phyloP scores from a whole-genome alignment of 2,329 filamentous ascomycete genomes.

The Penicillium olsonii region DNA sequence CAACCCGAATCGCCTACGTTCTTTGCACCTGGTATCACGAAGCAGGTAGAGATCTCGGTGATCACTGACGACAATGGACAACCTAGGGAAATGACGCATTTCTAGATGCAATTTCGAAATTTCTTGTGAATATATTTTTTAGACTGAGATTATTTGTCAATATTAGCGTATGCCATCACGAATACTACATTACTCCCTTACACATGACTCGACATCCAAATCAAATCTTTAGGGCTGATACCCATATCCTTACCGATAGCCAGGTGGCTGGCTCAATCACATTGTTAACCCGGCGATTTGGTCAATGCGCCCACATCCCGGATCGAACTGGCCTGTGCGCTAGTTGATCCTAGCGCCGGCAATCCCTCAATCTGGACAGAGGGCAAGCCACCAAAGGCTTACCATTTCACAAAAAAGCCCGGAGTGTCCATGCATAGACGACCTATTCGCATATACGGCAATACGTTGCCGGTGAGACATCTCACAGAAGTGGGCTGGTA shows the following conservation, averaged over 20 bases:
- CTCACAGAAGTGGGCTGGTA: neutral
- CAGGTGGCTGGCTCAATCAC: no score
- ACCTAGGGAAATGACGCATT: neutral
- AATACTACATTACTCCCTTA: neutral
- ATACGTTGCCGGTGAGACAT: neutral
- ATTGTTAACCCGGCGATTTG: neutral
- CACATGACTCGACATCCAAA: no score
- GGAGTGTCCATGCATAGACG: neutral
- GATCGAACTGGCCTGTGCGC: neutral
- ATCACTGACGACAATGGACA: slow-evolving; percentile 8
- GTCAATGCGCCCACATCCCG: neutral
- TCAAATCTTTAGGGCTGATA: neutral
- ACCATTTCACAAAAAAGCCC: neutral
- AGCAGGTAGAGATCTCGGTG: slow-evolving; percentile 31
- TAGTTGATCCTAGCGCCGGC: neutral
- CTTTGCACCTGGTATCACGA: slow-evolving; percentile 25
- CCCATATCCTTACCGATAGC: neutral
- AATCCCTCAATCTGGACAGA: neutral
- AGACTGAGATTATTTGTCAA: neutral
- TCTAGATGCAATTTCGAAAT: neutral
- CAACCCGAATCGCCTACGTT: slow-evolving; percentile 10
- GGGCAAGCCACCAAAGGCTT: neutral
- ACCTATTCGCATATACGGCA: neutral
- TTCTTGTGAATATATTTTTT: neutral
- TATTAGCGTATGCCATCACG: neutral